A percentile compares a stretch with the other conserved stretches of the same genome.
These are phyloP conservation scores for Ganoderma sinense DNA, from an alignment of 1,284 basidiomycete genomes.

Conservation along the genomic window DNA sequence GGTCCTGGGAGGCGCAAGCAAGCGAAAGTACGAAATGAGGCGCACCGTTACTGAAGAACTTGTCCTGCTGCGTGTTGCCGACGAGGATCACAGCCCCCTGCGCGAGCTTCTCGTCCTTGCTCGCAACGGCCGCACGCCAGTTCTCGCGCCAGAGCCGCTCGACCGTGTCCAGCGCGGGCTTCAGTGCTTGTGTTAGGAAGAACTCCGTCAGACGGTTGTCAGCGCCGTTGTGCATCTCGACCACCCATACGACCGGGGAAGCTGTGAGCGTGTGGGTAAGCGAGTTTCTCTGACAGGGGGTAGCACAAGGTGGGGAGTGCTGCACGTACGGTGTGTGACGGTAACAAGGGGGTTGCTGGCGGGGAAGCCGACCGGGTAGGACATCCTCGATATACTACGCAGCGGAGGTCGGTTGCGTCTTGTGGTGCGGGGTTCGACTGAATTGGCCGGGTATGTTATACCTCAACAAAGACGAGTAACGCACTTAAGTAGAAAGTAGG, in stretches of 20 bases:
- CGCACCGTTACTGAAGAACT: constrained; percentile 90
- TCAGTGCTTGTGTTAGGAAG: constrained; percentile 68
- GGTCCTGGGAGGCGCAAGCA: background rate
- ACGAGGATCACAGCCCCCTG: constrained; percentile 82
- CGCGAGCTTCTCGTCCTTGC: constrained; percentile 45
- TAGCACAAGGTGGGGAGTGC: background rate
- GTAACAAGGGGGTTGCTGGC: constrained; percentile 58
- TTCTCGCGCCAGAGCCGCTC: constrained; percentile 80
- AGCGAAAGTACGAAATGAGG: background rate
- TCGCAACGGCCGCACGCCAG: constrained; percentile 52
- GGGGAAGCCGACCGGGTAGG: constrained; percentile 59
- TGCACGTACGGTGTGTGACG: constrained; percentile 65
- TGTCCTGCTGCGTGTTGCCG: constrained; percentile 76
- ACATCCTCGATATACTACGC: constrained; percentile 38
- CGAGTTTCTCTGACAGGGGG: background rate
- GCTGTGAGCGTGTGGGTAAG: constrained; percentile 47
- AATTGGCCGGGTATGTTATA: background rate
- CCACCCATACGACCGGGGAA: constrained; percentile 68
- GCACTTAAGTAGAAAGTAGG: background rate
- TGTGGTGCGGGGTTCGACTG: background rate
- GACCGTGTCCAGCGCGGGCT: constrained; percentile 79
- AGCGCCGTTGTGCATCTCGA: constrained; percentile 79
- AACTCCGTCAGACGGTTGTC: constrained; percentile 77
- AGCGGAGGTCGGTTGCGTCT: background rate
- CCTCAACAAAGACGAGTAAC: background rate